Evolutionary conservation across 192 early-diverging fungal genomes (phyloP), one percentile per base, ranked within the genome.

Genomic region (Physocladia obscura): DNA sequence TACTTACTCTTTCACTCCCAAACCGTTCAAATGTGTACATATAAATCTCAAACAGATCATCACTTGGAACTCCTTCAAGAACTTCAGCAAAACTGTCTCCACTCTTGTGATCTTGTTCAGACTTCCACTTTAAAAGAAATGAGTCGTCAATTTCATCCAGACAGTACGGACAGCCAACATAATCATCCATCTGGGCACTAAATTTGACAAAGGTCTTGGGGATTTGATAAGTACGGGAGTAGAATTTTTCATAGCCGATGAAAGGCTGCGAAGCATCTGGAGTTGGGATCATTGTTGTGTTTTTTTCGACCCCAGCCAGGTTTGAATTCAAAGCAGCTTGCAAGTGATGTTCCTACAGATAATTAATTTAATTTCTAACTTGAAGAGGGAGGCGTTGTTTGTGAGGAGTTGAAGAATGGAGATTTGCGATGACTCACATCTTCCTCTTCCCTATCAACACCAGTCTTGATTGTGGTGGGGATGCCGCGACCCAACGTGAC

Each of bases 391-490:
- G 19, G 57, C 13, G 29, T 54, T 54, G 6, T 54, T 54, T 15
- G 15, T 54, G 6, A n/a, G n/a, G n/a, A n/a, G n/a, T n/a, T n/a
- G n/a, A n/a, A n/a, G n/a, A n/a, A n/a, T n/a, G n/a, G n/a, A n/a
- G n/a, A n/a, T n/a, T n/a, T n/a, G n/a, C 19, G 19, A 21, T 49
- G 50, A 70, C 87, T 57, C 67, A 91, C 91, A 81, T 92, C 89
- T 74, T 98, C 96, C 79, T 98, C 96, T 69, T 96, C 96, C 76
- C 97, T 97, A 70, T 97, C 95, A 3, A 98, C 96, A 67, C 96
- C 96, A 11, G 94, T 98, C 55, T 92, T 91, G 49, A 92, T 87
- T n/a, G n/a, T n/a, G 64, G 84, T 77, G 27, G 87, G 80, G 13
- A 88, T 80, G 31, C 84, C 74, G 21, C 88, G 75, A 40, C 84